These are phyloP conservation scores for Klebsormidium nitens DNA, from an alignment of 139 green algal species.

Conservation along the genomic window DNA sequence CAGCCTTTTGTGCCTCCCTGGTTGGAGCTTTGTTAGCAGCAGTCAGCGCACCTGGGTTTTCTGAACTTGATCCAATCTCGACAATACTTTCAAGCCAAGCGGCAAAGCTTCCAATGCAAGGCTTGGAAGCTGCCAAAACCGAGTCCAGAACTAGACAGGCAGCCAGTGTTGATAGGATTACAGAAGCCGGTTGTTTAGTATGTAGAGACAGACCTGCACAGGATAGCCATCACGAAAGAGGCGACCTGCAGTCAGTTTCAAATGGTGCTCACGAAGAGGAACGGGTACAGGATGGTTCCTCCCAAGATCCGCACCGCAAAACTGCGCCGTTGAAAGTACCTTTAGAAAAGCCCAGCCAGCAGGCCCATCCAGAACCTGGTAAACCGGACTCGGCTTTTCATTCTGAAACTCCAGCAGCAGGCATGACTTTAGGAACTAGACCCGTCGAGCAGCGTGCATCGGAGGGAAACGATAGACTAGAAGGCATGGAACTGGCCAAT, in stretches of 20 bases:
- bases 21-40: conserved; percentile 15
- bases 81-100: too few relatives aligned
- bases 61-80: too few relatives aligned
- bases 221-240: too few relatives aligned
- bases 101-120: too few relatives aligned
- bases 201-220: too few relatives aligned
- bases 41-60: too few relatives aligned
- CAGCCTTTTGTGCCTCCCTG: conserved; percentile 35
- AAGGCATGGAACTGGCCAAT: conserved; percentile 17
- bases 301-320: too few relatives aligned
- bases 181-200: too few relatives aligned
- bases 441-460: not conserved
- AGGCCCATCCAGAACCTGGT: conserved; percentile 2
- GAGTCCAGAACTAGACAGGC: not conserved
- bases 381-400: too few relatives aligned
- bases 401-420: not conserved
- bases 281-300: too few relatives aligned
- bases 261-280: too few relatives aligned
- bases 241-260: too few relatives aligned
- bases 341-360: not conserved
- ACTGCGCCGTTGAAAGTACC: not conserved
- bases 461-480: conserved; percentile 1
- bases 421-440: not conserved
- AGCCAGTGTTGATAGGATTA: not conserved
- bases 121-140: conserved; percentile 1